These are phyloP conservation scores for Tolypocladium capitatum DNA, from an alignment of 2,329 filamentous ascomycete genomes.

Conservation along the genomic window DNA sequence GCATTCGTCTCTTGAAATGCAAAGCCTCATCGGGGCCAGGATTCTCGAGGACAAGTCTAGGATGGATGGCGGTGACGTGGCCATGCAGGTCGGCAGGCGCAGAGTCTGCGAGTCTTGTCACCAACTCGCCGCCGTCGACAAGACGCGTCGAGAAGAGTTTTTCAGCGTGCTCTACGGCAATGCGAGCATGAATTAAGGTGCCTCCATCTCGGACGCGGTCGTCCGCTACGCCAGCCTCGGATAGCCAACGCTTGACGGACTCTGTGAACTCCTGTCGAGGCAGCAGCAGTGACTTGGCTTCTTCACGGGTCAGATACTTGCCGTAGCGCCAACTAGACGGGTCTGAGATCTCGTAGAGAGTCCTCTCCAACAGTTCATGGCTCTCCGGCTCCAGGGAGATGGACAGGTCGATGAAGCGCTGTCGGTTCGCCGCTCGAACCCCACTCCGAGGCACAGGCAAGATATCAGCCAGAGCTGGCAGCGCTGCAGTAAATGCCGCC, in stretches of 20 bases:
- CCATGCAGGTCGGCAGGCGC: background rate
- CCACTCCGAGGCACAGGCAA: background rate
- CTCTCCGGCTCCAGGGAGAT: slow-evolving; percentile 1
- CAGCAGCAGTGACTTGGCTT: slow-evolving; percentile 34
- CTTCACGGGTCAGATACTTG: slow-evolving; percentile 31
- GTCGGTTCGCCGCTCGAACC: background rate
- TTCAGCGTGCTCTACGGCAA: slow-evolving; percentile 26
- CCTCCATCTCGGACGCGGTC: slow-evolving; percentile 21
- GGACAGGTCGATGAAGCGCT: background rate
- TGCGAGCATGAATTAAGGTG: slow-evolving; percentile 27
- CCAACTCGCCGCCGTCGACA: background rate
- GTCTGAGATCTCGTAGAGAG: slow-evolving; percentile 34
- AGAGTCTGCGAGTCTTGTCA: background rate
- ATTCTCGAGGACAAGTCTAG: background rate
- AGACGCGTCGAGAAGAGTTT: slow-evolving; percentile 21
- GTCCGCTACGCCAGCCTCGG: slow-evolving; percentile 21
- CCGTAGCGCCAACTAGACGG: slow-evolving; percentile 34
- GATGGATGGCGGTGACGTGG: background rate
- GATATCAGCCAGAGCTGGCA: background rate
- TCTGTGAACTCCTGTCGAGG: slow-evolving; percentile 25
- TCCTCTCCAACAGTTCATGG: slow-evolving; percentile 23
- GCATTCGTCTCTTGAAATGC: background rate
- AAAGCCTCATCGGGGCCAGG: background rate
- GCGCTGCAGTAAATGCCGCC: background rate
- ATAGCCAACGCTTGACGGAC: slow-evolving; percentile 32